phyloP scores from a whole-genome alignment of 495 filamentous ascomycete species.

The Trypethelium eluteriae region DNA sequence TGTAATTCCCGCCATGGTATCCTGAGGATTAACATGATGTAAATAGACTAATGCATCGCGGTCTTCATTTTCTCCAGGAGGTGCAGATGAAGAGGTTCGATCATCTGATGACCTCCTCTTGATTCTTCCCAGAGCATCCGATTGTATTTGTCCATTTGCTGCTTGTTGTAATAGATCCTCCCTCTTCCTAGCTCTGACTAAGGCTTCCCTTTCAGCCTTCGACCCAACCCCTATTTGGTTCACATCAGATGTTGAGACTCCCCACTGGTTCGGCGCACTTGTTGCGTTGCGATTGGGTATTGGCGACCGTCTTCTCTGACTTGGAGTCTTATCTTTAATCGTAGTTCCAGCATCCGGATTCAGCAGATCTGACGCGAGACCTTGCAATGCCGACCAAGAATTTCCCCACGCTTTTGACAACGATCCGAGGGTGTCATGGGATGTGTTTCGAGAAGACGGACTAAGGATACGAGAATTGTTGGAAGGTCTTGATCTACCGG shows the following conservation, averaged over 20 bases:
- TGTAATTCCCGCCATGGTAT: constrained; percentile 83
- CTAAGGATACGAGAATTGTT: not conserved
- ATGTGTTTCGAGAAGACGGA: constrained; percentile 13
- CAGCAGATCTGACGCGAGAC: constrained; percentile 38
- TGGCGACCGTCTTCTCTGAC: constrained; percentile 35
- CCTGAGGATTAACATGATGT: constrained; percentile 71
- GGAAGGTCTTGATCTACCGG: not conserved
- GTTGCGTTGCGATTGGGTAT: constrained; percentile 39
- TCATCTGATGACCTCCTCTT: constrained; percentile 57
- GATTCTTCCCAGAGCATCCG: constrained; percentile 43
- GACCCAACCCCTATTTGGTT: constrained; percentile 47
- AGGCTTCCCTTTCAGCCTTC: constrained; percentile 48
- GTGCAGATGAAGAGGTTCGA: constrained; percentile 34
- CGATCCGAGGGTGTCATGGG: constrained; percentile 19
- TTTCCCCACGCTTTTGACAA: constrained; percentile 27
- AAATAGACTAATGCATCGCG: constrained; percentile 76
- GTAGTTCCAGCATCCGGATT: constrained; percentile 33
- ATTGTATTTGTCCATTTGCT: constrained; percentile 44
- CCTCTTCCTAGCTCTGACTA: constrained; percentile 56
- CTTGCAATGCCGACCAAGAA: constrained; percentile 38
- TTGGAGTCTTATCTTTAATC: constrained; percentile 26
- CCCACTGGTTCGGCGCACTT: constrained; percentile 28
- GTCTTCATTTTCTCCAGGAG: constrained; percentile 45
- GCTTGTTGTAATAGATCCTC: constrained; percentile 46
- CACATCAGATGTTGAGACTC: constrained; percentile 29